phyloP scores from a whole-genome alignment of 1,284 basidiomycete genomes.

The Rhodotorula sp. region DNA sequence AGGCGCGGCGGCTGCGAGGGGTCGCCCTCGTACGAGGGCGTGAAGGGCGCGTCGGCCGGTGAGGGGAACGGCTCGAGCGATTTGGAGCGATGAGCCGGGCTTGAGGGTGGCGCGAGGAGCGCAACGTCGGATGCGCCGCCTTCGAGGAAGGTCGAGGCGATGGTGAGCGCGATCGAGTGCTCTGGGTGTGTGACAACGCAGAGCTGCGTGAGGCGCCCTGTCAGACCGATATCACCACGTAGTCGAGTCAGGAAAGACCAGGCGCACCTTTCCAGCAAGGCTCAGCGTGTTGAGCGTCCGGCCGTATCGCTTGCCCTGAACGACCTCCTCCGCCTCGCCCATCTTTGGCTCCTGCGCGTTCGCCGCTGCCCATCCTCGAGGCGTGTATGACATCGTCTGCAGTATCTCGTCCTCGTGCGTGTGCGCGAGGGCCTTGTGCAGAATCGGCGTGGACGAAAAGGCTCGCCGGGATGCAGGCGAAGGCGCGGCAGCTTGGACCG shows the following conservation, averaged over 20 bases:
- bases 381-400: no score
- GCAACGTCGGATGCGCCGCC: background rate
- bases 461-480: background rate
- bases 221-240: background rate
- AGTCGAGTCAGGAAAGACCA: background rate
- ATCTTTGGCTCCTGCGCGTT: background rate
- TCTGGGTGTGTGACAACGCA: conserved; percentile 1
- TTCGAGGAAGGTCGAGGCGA: conserved; percentile 12
- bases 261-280: conserved; percentile 1
- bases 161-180: conserved; percentile 1
- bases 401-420: background rate
- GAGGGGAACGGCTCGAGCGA: no score
- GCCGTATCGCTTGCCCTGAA: background rate
- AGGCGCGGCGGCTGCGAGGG: background rate
- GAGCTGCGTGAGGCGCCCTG: background rate
- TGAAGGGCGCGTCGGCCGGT: no score
- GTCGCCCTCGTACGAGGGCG: no score
- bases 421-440: background rate
- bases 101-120: conserved; percentile 1
- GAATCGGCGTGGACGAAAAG: background rate
- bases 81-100: no score
- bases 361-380: background rate
- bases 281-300: conserved; percentile 9
- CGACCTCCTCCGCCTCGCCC: background rate
- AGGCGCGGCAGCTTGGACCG: background rate